phyloP scores from a whole-genome alignment of 2,329 filamentous ascomycete species.

The Fusarium compactum region DNA sequence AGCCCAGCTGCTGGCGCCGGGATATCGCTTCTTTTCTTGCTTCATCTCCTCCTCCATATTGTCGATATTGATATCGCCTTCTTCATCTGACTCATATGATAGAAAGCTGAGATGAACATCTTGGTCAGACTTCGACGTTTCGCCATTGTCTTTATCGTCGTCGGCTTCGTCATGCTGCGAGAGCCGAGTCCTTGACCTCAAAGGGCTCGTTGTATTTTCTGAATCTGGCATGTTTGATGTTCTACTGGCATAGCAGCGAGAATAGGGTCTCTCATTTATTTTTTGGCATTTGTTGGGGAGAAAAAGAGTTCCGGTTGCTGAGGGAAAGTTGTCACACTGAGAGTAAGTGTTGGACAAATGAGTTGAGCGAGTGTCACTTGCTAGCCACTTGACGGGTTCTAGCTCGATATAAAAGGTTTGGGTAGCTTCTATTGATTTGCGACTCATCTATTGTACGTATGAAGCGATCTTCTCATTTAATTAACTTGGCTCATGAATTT shows the following conservation, averaged over 20 bases:
- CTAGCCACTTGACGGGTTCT: not conserved
- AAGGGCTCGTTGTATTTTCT: constrained; percentile 15
- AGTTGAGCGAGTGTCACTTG: constrained; percentile 8
- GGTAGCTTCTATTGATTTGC: accelerated
- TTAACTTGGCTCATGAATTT: not conserved
- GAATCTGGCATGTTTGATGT: constrained; percentile 17
- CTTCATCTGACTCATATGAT: constrained; percentile 21
- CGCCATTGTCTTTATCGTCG: constrained; percentile 11
- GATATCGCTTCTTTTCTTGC: constrained; percentile 57
- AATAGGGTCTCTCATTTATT: not conserved
- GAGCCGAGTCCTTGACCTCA: constrained; percentile 12
- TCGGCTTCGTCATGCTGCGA: constrained; percentile 7
- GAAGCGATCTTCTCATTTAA: not conserved
- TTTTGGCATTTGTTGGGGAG: not conserved
- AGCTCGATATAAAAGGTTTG: not conserved
- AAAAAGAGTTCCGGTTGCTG: constrained; percentile 16
- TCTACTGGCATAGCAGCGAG: constrained; percentile 1
- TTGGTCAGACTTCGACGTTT: constrained; percentile 8
- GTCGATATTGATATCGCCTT: constrained; percentile 13
- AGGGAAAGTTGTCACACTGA: constrained; percentile 21
- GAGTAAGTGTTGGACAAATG: constrained; percentile 10
- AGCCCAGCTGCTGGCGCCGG: constrained; percentile 63
- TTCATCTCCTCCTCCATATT: constrained; percentile 55
- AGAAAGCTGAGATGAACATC: constrained; percentile 18
- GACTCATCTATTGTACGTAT: too few relatives aligned